Base-by-base conservation (phyloP, 345 rosid species). In the Melastoma malabathricum region DNA sequence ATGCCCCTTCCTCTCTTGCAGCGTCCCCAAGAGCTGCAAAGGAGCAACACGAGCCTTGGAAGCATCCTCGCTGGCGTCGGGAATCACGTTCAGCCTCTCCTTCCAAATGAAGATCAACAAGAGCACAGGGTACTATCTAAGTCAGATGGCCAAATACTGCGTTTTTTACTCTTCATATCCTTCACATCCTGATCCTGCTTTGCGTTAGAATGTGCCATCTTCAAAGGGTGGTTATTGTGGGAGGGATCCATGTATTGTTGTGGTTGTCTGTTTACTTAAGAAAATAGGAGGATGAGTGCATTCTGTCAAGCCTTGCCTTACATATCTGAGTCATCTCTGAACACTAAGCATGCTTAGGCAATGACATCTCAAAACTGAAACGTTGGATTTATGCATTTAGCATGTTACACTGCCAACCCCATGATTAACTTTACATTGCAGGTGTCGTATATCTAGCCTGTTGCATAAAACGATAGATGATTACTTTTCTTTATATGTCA, bases 351-450 rank as follows among this genome's bases (percentile, higher is more conserved):
- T 74, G 70, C 79, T 25, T 70, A 71, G 62, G 72, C 82, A 70
- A 68, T 73, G 80, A 71, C 65, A 60, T 81, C 72, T 81, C 87
- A 72, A 83, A 79, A 66, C 65, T 76, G 77, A 77, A 77, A 64
- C 54, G 45, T 65, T 75, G 78, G 83, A 67, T 71, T 72, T 66
- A 67, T 59, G 63, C 58, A 69, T 63, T 73, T 82, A 61, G 61
- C 59, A 23, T 43, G 55, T 18, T 55, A 41, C 38, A 27, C 67
- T 64, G 68, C 69, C 70, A 75, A 58, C 85, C 58, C 72, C 81
- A 71, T 78, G 72, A 72, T 64, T 83, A 81, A 73, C 78, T 77
- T 71, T 93, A 63, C 68, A 82, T 74, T 75, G 76, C 93, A 88
- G 92, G 97, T 82, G 71, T 75, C 65, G 80, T 78, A 79, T 64